Percentiles rank a stretch among this genome's conserved stretches.
phyloP scores from a whole-genome alignment of 2,329 filamentous ascomycete genomes.

The Scedosporium minutisporum region DNA sequence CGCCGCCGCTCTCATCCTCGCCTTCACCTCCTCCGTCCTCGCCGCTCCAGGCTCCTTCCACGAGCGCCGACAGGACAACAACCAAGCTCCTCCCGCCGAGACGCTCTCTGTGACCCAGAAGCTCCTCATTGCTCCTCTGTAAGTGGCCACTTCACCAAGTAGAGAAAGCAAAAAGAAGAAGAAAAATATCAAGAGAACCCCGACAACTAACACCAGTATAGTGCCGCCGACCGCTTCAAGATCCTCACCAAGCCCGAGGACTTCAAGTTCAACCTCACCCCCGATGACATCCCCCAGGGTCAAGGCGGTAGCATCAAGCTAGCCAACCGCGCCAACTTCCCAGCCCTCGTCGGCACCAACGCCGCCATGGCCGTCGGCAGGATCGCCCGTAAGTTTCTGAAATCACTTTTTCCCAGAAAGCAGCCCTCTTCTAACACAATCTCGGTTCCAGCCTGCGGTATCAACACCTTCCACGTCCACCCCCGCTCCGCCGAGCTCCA shows the following conservation, averaged over 20 bases:
- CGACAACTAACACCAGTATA: conserved; percentile 7
- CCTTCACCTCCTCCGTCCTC: conserved; percentile 23
- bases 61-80: conserved; percentile 5
- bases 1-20: conserved; percentile 27
- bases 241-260: conserved; percentile 28
- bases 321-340: conserved; percentile 45
- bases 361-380: conserved; percentile 41
- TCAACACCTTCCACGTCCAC: conserved; percentile 49
- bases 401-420: conserved; percentile 4
- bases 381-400: conserved; percentile 26
- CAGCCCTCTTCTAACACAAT: conserved; percentile 9
- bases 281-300: conserved; percentile 35
- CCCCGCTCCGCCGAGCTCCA: conserved; percentile 44
- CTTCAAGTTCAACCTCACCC: conserved; percentile 35
- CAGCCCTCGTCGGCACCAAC: conserved; percentile 39
- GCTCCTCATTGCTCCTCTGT: conserved; percentile 14
- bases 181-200: too few species aligned
- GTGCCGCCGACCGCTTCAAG: conserved; percentile 26
- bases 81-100: conserved; percentile 8
- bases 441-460: conserved; percentile 32
- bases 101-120: conserved; percentile 19
- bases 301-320: conserved; percentile 30
- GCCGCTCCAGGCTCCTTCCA: conserved; percentile 13
- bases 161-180: background rate
- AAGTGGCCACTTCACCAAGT: background rate